These are phyloP conservation scores for Boletellus ananiceps DNA, from an alignment of 768 basidiomycete species.

Conservation along the genomic window DNA sequence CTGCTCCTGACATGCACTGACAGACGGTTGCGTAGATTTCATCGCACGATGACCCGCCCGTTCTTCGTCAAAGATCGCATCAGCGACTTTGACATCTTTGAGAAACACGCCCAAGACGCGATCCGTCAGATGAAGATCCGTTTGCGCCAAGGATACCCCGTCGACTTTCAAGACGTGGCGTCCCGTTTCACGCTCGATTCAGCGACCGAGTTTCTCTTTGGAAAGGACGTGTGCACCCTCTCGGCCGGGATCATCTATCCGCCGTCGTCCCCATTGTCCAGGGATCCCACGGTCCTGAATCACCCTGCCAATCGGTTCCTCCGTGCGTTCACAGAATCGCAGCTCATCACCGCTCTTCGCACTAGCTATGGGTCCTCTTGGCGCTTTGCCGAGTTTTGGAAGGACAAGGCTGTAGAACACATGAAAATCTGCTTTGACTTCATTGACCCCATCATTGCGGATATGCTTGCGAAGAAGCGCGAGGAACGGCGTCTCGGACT, in stretches of 20 bases:
- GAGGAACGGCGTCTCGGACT: slow-evolving; percentile 8
- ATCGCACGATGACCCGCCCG: slow-evolving; percentile 40
- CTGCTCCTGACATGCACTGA: neutral
- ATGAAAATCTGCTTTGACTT: slow-evolving; percentile 42
- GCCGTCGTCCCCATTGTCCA: slow-evolving; percentile 18
- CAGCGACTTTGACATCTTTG: slow-evolving; percentile 39
- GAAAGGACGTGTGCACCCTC: slow-evolving; percentile 35
- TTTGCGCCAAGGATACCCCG: slow-evolving; percentile 32
- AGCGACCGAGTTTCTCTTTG: slow-evolving; percentile 54
- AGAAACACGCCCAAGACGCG: slow-evolving; percentile 32
- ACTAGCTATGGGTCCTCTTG: slow-evolving; percentile 37
- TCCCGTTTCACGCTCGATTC: slow-evolving; percentile 53
- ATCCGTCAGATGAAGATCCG: slow-evolving; percentile 32
- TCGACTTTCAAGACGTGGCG: slow-evolving; percentile 43
- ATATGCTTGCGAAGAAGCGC: slow-evolving; percentile 37
- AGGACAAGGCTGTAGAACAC: slow-evolving; percentile 35
- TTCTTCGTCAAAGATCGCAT: slow-evolving; percentile 40
- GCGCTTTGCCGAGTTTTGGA: slow-evolving; percentile 43
- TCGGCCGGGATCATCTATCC: slow-evolving; percentile 37
- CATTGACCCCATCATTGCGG: slow-evolving; percentile 44
- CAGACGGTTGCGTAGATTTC: slow-evolving; percentile 28
- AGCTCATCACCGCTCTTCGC: slow-evolving; percentile 30
- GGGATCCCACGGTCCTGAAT: slow-evolving; percentile 20
- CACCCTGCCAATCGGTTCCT: slow-evolving; percentile 36
- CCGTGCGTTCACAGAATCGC: slow-evolving; percentile 37